These are phyloP conservation scores for Luffa aegyptiaca DNA, from an alignment of 306 rosid genomes.

Conservation along the genomic window DNA sequence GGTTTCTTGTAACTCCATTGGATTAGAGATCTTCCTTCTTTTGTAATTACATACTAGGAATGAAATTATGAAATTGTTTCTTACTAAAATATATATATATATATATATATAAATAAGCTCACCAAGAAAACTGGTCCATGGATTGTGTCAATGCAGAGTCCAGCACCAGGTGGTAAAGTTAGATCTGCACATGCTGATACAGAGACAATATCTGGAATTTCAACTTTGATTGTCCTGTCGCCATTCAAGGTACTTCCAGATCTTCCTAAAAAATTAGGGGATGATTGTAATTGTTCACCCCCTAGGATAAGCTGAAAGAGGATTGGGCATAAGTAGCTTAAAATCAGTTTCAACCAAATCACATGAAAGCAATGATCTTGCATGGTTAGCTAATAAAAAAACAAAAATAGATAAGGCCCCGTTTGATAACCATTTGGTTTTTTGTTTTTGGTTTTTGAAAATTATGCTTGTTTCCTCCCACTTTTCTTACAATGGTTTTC, in stretches of 20 bases:
- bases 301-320: slow-evolving; percentile 41
- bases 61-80: neutral
- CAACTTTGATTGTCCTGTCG: slow-evolving; percentile 62
- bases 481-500: no score
- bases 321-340: neutral
- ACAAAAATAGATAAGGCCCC: neutral
- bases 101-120: slow-evolving; percentile 7
- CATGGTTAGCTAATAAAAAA: neutral
- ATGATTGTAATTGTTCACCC: slow-evolving; percentile 34
- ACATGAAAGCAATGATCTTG: neutral
- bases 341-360: neutral
- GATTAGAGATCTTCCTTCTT: neutral
- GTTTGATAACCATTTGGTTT: no score
- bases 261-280: slow-evolving; percentile 48
- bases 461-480: no score
- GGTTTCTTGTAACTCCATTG: neutral
- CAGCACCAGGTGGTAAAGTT: slow-evolving; percentile 96
- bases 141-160: slow-evolving; percentile 80
- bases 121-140: slow-evolving; percentile 82
- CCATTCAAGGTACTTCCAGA: slow-evolving; percentile 35
- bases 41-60: neutral
- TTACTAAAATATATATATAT: no score
- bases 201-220: slow-evolving; percentile 79
- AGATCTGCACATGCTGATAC: slow-evolving; percentile 93
- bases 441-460: no score